Evolutionary conservation across 176 grass and related monocot genomes (phyloP).

Genomic region (Microstegium vimineum): DNA sequence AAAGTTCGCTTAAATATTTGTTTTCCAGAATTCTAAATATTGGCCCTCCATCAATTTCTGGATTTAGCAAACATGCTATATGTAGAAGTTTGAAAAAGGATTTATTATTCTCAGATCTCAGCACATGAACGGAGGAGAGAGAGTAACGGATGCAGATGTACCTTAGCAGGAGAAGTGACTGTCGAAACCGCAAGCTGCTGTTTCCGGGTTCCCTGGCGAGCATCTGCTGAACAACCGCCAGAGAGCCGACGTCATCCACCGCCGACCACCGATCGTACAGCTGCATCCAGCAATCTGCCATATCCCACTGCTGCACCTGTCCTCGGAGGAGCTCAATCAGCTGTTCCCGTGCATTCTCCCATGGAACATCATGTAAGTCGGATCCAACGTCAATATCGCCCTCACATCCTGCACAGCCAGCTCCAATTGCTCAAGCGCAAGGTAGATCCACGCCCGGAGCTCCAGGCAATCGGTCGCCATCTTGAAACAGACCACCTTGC

Average conservation of each 20-base stretch:
- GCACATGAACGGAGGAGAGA: background rate
- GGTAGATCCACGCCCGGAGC: conserved; percentile 83
- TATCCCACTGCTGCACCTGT: conserved; percentile 74
- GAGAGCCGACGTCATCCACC: conserved; percentile 87
- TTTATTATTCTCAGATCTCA: background rate
- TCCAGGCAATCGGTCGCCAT: conserved; percentile 76
- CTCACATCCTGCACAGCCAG: conserved; percentile 66
- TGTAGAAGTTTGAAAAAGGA: background rate
- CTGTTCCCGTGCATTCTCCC: conserved; percentile 83
- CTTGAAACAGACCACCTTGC: conserved; percentile 81
- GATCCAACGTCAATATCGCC: conserved; percentile 75
- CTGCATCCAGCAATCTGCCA: conserved; percentile 98
- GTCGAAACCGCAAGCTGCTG: conserved; percentile 86
- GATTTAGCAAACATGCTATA: background rate
- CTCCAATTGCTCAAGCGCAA: conserved; percentile 60
- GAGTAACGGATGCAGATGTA: conserved; percentile 2
- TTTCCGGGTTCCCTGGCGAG: conserved; percentile 76
- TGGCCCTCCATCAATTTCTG: background rate
- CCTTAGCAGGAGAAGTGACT: conserved; percentile 88
- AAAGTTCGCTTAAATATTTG: background rate
- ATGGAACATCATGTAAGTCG: conserved; percentile 80
- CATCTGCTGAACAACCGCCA: conserved; percentile 95
- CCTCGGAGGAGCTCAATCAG: conserved; percentile 72
- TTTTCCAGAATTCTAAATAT: background rate
- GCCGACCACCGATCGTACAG: conserved; percentile 92